Base-by-base conservation (phyloP, 495 filamentous ascomycete genomes). In the Talaromyces liani region DNA sequence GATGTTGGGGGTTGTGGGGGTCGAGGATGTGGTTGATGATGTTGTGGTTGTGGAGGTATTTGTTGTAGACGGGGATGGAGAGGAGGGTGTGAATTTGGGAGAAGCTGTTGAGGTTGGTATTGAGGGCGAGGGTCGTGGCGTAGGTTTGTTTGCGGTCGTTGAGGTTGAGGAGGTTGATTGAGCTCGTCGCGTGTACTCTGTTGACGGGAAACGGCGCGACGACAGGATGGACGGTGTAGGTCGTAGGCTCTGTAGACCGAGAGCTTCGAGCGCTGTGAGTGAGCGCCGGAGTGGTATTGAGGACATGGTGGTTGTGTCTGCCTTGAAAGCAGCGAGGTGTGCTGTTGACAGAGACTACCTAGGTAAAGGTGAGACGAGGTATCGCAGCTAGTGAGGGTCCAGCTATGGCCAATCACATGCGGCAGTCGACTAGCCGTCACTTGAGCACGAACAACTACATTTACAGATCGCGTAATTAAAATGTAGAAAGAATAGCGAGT, bases 1-100 rank as follows among this genome's bases (percentile, higher is more conserved):
- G 66, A 88, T 77, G 67, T 79, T 77, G 18, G 76, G 58, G 45
- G 76, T 78, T 64, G 73, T 81, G 27, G 71, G 68, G 64, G 73
- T 47, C n/a, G n/a, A n/a, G 64, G 31, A 63, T 10, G 33, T 36
- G 2, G 33, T 12, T 33, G 31, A 8, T 7, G 31, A 31, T 41
- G 51, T 51, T 16, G 66, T 63, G 60, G 59, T 57, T 45, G 56
- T 25, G 59, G 29, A 31, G 6, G 29, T n/a, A n/a, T n/a, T n/a
- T n/a, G n/a, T 31, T 36, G 62, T 24, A 24, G 59, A 27, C 39
- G 56, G 27, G 65, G 60, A 63, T 69, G 61, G 67, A 49, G 36
- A 62, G 4, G 36, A 41, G 36, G 36, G 36, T 16, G 36, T 41
- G 36, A 16, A 41, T 41, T 41, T 41, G 33, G 33, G 33, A 41